phyloP scores from a whole-genome alignment of 108 stramenopile species.

The Seminavis robusta region DNA sequence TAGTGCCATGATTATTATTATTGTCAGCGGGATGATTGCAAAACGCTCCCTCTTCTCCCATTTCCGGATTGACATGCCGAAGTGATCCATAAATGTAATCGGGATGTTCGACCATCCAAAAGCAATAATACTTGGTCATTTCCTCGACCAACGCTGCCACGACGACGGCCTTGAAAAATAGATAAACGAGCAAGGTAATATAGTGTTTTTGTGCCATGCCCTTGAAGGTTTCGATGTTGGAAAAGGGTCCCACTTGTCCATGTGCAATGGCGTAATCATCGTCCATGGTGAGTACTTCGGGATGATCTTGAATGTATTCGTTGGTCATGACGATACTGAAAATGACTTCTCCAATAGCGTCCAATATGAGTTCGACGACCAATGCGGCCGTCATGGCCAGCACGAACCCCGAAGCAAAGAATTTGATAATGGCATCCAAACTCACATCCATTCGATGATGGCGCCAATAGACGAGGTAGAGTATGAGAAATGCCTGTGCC shows the following conservation, averaged over 20 bases:
- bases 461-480: constrained; percentile 50
- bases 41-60: too few species aligned
- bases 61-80: constrained; percentile 13
- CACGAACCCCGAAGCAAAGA: constrained; percentile 49
- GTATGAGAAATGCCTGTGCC: constrained; percentile 36
- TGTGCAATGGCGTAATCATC: constrained; percentile 30
- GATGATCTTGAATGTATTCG: background rate
- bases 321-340: background rate
- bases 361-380: background rate
- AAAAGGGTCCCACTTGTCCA: background rate
- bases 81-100: constrained; percentile 42
- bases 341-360: background rate
- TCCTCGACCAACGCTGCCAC: constrained; percentile 54
- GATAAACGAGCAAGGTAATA: constrained; percentile 11
- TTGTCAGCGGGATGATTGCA: background rate
- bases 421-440: constrained; percentile 63
- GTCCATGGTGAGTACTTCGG: too few species aligned
- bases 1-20: too few species aligned
- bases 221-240: background rate
- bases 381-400: constrained; percentile 3
- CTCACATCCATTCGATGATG: constrained; percentile 48
- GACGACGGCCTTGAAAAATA: constrained; percentile 23
- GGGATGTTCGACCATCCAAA: constrained; percentile 48
- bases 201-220: background rate
- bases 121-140: constrained; percentile 49